Evolutionary conservation across 306 rosid species (phyloP), one percentile per base, ranked within the genome.

Genomic region (Trifolium pratense): DNA sequence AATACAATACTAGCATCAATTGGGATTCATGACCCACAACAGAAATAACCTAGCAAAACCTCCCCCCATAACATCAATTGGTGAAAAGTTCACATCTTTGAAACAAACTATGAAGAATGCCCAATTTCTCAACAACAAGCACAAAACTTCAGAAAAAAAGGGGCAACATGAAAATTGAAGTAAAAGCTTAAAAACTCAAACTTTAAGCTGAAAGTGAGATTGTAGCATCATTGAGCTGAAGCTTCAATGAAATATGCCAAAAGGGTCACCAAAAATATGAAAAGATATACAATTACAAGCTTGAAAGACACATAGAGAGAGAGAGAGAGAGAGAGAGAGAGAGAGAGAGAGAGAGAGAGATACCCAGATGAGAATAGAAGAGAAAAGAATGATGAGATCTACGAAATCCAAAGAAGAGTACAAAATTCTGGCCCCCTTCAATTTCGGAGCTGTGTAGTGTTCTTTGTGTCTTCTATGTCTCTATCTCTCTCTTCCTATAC

Each of bases 371-470:
- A 55, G 13, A 29, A 21, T 1, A 21, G 25, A 21, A 21, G 25
- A 21, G 14, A 21, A 5, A 4, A 15, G 57, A 51, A 64, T 64
- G 39, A 56, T 31, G 68, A 81, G 88, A 85, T 81, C 88, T 85
- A 75, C 57, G 39, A 71, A 71, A 55, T 66, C 79, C 71, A 70
- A 78, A 0, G 8, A 56, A 37, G 53, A 57, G 74, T 77, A 70
- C 72, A 75, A 78, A 78, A 75, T 0, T 71, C 59, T 66, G 71
- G 32, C 13, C 51, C 64, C 84, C 85, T 78, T 34, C 77, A 51
- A 81, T 71, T 67, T 78, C 79, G 88, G 88, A 84, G 81, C 74
- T 69, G 70, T 70, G 68, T 1, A 59, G 48, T 63, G 63, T 21
- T 48, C 58, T 40, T 12, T 18, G 13, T 52, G 39, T 5, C 0